Evolutionary conservation across 2,329 filamentous ascomycete species (phyloP), one percentile per base, ranked within the genome.

Genomic region (Exophiala sp.): DNA sequence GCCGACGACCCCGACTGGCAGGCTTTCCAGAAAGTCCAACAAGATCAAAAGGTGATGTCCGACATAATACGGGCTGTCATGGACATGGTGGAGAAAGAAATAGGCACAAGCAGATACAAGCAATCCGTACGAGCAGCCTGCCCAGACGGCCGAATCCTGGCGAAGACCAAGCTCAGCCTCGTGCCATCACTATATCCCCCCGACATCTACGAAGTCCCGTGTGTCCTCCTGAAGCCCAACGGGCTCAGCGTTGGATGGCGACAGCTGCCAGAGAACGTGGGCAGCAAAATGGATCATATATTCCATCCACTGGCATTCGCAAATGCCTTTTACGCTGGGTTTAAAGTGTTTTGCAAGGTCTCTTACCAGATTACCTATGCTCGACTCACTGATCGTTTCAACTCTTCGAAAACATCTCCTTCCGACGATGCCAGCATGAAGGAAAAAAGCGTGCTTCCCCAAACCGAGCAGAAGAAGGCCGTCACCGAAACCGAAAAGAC

Each of bases 1-100:
- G 39, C 59, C 2, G 50, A 57, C 14, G 61, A 63, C 49, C 60
- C 55, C 12, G 60, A 60, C 18, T 62, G 50, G 58, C 57, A 61
- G 34, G 54, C 55, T 21, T 61, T 56, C 41, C 58, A 57, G 42
- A 50, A 46, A 18, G 39, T 63, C 14, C 46, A 57, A 18, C 45
- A 50, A 14, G 61, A 65, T 50, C 35, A 59, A 46, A 61, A 61
- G 40, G 45, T 50, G 14, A 14, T 58, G 14, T 35, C 47, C n/a
- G 52, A 55, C 4, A 29, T 64, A 11, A 55, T 55, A 24, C 33
- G 16, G 7, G 35, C 50, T 5, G 55, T 63, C 21, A 35, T 39
- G 14, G 14, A 52, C 24, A 32, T 52, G 33, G 21, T 52, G 21
- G 48, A 48, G 20, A 45, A 52, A 33, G 24, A 38, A 11, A 33